Conservation (phyloP, 2,329 filamentous ascomycete genomes). For the Thelonectria blattea region DNA sequence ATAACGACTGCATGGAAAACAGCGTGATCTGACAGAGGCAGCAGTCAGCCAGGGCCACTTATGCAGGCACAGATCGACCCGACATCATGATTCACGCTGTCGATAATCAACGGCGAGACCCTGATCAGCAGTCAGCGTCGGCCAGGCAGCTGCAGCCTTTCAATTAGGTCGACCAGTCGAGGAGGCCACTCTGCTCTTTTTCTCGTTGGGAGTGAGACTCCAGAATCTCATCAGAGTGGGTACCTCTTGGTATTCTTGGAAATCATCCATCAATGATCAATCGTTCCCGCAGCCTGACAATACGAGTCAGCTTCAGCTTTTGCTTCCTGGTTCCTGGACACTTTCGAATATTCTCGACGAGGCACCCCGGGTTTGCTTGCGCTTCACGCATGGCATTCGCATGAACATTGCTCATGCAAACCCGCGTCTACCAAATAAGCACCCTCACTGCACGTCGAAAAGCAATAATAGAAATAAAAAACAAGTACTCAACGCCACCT, state of each 20-base stretch:
- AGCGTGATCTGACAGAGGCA: constrained; percentile 7
- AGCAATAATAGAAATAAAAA: constrained; percentile 5
- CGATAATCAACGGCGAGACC: neutral
- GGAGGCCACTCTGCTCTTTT: no score
- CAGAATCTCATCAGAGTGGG: neutral
- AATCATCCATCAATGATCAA: neutral
- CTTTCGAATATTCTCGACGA: neutral
- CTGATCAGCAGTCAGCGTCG: neutral
- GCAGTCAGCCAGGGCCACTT: neutral
- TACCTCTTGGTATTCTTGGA: neutral
- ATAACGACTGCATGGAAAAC: constrained; percentile 16
- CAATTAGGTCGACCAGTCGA: constrained; percentile 15
- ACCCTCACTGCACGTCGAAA: neutral
- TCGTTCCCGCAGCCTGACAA: neutral
- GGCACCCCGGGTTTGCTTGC: constrained; percentile 12
- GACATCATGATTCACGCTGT: neutral
- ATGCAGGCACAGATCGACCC: constrained; percentile 5
- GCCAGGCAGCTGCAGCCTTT: constrained; percentile 31
- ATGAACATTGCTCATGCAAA: constrained; percentile 24
- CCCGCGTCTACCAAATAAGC: constrained; percentile 12
- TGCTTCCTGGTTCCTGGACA: neutral
- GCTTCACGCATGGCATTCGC: constrained; percentile 24
- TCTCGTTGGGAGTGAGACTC: no score
- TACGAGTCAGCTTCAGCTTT: constrained; percentile 7
- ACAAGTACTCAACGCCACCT: neutral